Evolutionary conservation across 768 basidiomycete species (phyloP), one percentile per base, ranked within the genome.

Genomic region (Termitomyces eurrhizus): DNA sequence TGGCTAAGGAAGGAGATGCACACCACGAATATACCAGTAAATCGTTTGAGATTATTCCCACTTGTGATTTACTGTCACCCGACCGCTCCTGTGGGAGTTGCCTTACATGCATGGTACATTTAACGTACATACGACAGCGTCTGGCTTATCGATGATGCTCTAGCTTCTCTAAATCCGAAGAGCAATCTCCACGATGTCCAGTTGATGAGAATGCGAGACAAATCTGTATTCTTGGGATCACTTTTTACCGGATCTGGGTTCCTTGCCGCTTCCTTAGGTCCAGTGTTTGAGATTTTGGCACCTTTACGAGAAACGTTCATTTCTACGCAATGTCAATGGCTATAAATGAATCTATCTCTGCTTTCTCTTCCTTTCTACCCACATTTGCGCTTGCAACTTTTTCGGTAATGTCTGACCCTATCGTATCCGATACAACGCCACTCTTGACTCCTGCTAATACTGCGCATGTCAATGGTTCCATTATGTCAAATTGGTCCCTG

Each of bases 381-480:
- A 50, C 32, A 33, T 32, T 32, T 16, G 13, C 7, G 14, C 14
- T 32, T 11, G 29, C 11, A 8, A 7, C 3, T 32, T 50, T 33
- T 18, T 33, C 18, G 18, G 5, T 35, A 9, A 52, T 52, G 51
- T 52, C 51, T 36, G n/a, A 21, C 6, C n/a, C n/a, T 52, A 35
- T 21, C 35, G 35, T 52, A 21, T 52, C 35, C n/a, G 57, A 44
- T 18, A 52, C 57, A 11, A 58, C 57, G 21, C 57, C 57, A 35
- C 57, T 58, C 33, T 33, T 58, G 33, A 8, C 26, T 44, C 29
- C 29, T 48, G 12, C 26, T 35, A 9, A 7, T 48, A 41, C 3
- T 13, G 8, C 54, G n/a, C 24, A 2, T 46, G n/a, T 35, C 1
- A 4, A 42, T 46, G 44, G 45, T 32, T 35, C 55, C 7, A 13